Evolutionary conservation across 1,284 basidiomycete genomes (phyloP), one percentile per base, ranked within the genome.

Genomic region (Entoloma clypeatum): DNA sequence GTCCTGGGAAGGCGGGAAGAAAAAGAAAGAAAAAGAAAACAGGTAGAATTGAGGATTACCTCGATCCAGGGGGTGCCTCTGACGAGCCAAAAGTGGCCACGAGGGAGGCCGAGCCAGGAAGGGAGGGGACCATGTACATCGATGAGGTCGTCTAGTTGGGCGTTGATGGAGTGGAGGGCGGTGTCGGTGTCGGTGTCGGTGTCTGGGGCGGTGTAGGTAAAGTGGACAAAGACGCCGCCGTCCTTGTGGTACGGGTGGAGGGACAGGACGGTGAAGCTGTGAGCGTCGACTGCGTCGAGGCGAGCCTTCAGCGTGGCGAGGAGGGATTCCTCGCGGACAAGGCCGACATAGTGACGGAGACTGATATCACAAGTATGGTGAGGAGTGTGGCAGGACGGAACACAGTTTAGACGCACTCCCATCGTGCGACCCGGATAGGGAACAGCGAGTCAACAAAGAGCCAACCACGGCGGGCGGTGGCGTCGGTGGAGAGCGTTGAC

Each of bases 171-270:
- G 21, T 63, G 57, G 3, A 82, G 56, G 7, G 72, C 70, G 14
- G 52, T 53, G 13, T 75, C 65, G 4, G 49, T 43, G 28, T 68
- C 63, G n/a, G 54, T 54, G 1, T 75, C 65, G 4, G 49, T 43
- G 28, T 68, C 63, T n/a, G 54, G 54, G 1, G 49, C 57, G 24
- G 63, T 63, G 55, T 86, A 94, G 14, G 71, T 68, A 61, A 93
- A 93, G 34, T 75, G 77, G 40, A 93, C 79, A 58, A 94, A 94
- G 3, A 92, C 84, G 6, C 93, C 92, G 5, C 90, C 89, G 47
- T 91, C 89, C 55, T 92, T 92, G 39, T 63, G 60, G 47, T 82
- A 73, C 9, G 79, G 78, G 37, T 85, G 69, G 4, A 87, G 48
- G 16, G 74, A 72, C 6, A 80, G 49, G 13, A 86, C 59, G 25